These are phyloP conservation scores for Aspergillus candidus DNA, from an alignment of 2,329 filamentous ascomycete genomes.

Conservation along the genomic window DNA sequence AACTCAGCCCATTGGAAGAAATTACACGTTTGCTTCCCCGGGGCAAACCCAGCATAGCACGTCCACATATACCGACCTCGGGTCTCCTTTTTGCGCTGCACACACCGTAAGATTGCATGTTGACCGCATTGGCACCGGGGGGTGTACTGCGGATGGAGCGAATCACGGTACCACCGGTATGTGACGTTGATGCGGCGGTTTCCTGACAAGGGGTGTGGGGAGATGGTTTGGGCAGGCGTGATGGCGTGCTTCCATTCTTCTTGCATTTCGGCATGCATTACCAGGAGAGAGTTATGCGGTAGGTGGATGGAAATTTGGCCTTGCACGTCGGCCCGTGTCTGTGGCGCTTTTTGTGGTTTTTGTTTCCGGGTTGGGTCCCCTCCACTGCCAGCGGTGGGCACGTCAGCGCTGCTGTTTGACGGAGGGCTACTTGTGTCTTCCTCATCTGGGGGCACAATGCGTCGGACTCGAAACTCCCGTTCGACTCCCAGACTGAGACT, in stretches of 20 bases:
- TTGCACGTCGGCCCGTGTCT: conserved; percentile 52
- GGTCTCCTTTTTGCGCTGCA: conserved; percentile 70
- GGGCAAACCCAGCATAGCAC: conserved; percentile 63
- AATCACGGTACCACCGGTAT: conserved; percentile 76
- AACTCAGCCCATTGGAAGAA: conserved; percentile 86
- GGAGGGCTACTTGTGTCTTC: conserved; percentile 34
- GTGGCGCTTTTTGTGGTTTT: conserved; percentile 6
- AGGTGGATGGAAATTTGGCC: conserved; percentile 91
- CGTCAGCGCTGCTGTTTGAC: conserved; percentile 7
- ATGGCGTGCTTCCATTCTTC: conserved; percentile 95
- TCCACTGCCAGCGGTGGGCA: conserved; percentile 5
- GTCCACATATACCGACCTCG: conserved; percentile 87
- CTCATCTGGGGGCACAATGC: conserved; percentile 57
- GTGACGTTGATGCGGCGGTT: conserved; percentile 87
- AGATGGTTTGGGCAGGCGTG: conserved; percentile 65
- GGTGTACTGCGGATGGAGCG: conserved; percentile 69
- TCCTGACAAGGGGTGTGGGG: conserved; percentile 75
- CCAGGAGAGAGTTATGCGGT: conserved; percentile 84
- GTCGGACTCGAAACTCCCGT: conserved; percentile 84
- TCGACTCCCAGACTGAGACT: conserved; percentile 85
- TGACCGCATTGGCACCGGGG: conserved; percentile 71
- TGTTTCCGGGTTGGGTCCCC: conserved; percentile 28
- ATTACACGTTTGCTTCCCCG: conserved; percentile 53
- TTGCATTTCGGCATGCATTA: conserved; percentile 98
- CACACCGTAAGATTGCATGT: conserved; percentile 65